phyloP scores from a whole-genome alignment of 1,139 yeast species.

The Blastobotrys ciferrii region DNA sequence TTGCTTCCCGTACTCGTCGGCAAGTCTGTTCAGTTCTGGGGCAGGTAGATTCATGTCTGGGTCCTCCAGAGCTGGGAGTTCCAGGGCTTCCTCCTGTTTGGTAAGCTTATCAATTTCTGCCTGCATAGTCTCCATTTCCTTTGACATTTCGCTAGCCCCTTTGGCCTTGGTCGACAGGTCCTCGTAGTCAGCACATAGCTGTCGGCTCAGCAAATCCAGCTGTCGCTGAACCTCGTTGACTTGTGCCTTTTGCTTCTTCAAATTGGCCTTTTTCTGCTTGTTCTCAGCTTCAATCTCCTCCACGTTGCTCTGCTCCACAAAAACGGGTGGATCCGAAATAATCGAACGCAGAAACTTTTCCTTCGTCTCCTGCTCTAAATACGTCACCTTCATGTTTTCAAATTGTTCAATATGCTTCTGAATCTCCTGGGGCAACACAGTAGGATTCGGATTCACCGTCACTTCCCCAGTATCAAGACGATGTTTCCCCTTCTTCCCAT shows the following conservation, averaged over 20 bases:
- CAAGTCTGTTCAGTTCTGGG: conserved; percentile 26
- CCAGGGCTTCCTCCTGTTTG: conserved; percentile 20
- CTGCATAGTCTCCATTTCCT: conserved; percentile 31
- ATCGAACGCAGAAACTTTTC: conserved; percentile 51
- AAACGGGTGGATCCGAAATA: conserved; percentile 38
- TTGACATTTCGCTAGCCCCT: conserved; percentile 20
- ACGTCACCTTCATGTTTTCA: conserved; percentile 55
- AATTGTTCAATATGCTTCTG: conserved; percentile 40
- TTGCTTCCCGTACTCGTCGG: conserved; percentile 32
- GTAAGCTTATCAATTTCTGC: conserved; percentile 27
- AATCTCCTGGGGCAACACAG: conserved; percentile 30
- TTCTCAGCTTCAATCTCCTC: conserved; percentile 33
- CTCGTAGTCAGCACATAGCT: conserved; percentile 18
- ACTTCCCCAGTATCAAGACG: conserved; percentile 19
- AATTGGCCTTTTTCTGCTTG: conserved; percentile 29
- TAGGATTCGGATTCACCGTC: conserved; percentile 25
- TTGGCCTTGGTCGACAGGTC: conserved; percentile 13
- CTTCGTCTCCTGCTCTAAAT: conserved; percentile 65
- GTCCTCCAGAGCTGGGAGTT: conserved; percentile 24
- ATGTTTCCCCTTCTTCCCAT: conserved; percentile 18
- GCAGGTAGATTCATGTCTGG: conserved; percentile 33
- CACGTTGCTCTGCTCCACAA: conserved; percentile 36
- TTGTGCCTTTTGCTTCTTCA: conserved; percentile 26
- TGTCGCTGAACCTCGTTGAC: conserved; percentile 13
- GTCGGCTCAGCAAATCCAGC: conserved; percentile 17